Conservation (phyloP, 169 alveolate species). For the Eimeria acervulina region DNA sequence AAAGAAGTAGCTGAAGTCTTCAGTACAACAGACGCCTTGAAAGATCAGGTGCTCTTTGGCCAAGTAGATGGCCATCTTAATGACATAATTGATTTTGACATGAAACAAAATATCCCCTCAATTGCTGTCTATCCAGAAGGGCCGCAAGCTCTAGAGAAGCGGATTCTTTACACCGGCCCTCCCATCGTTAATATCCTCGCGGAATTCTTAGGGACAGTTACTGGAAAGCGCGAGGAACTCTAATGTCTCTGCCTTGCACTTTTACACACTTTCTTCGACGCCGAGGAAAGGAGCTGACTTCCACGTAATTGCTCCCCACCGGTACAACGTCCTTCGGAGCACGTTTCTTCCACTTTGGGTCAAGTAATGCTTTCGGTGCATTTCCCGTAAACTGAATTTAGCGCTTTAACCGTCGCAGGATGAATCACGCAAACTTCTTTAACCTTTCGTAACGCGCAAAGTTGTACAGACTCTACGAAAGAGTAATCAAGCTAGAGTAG, state of each 20-base stretch:
- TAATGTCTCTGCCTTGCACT: background rate
- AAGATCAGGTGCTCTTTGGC: slow-evolving; percentile 6
- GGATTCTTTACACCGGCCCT: slow-evolving; percentile 41
- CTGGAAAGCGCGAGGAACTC: background rate
- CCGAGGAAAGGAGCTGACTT: background rate
- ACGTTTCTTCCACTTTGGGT: background rate
- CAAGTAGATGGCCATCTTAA: background rate
- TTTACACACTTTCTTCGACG: background rate
- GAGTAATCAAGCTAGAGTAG: background rate
- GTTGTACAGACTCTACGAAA: background rate
- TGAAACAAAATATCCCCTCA: background rate
- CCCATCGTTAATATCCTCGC: background rate
- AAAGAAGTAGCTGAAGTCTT: slow-evolving; percentile 17
- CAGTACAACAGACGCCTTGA: background rate
- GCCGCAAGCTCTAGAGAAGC: slow-evolving; percentile 10
- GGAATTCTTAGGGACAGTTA: background rate
- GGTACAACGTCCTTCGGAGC: background rate
- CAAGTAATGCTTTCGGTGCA: background rate
- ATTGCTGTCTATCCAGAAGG: slow-evolving; percentile 49
- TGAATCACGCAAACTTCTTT: too few species aligned
- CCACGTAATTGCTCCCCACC: background rate
- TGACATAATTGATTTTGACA: slow-evolving; percentile 33
- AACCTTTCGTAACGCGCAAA: background rate
- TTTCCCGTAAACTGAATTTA: background rate
- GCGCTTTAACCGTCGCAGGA: background rate